Conservation (phyloP, 2,329 filamentous ascomycete genomes). For the Xylariaceae sp. region DNA sequence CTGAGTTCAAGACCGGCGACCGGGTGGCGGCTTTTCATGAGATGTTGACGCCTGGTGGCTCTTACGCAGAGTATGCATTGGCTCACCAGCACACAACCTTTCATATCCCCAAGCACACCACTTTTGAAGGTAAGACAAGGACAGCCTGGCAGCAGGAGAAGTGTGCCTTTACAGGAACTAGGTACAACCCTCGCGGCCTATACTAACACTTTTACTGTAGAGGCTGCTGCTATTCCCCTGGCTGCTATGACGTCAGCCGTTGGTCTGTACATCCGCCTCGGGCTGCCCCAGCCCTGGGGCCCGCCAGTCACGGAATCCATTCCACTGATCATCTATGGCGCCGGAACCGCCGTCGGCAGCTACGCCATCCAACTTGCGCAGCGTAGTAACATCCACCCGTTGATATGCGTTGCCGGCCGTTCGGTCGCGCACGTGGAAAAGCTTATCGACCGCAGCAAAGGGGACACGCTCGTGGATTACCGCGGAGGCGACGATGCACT, state of each 20-base stretch:
- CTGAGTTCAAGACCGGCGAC: slow-evolving; percentile 59
- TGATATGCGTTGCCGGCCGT: slow-evolving; percentile 65
- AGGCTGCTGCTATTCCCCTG: slow-evolving; percentile 61
- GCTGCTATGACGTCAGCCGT: slow-evolving; percentile 61
- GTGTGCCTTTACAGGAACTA: not conserved
- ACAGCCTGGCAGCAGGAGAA: slow-evolving; percentile 50
- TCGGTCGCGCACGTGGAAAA: slow-evolving; percentile 57
- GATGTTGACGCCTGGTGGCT: slow-evolving; percentile 58
- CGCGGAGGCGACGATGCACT: slow-evolving; percentile 61
- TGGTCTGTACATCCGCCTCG: slow-evolving; percentile 54
- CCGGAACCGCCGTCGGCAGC: slow-evolving; percentile 61
- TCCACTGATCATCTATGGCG: slow-evolving; percentile 60
- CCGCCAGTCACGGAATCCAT: slow-evolving; percentile 42
- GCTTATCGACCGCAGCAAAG: slow-evolving; percentile 59
- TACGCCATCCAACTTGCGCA: slow-evolving; percentile 64
- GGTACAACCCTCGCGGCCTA: too few species aligned
- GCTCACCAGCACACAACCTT: too few species aligned
- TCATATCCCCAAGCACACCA: too few species aligned
- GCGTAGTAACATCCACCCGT: slow-evolving; percentile 63
- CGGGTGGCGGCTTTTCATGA: slow-evolving; percentile 57
- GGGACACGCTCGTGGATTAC: slow-evolving; percentile 67
- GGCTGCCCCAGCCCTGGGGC: slow-evolving; percentile 57
- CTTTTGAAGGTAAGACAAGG: too few species aligned
- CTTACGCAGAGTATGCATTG: slow-evolving; percentile 67
- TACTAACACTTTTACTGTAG: too few species aligned